A percentile compares a stretch with the other conserved stretches of the same genome.
These are phyloP conservation scores for Polytolypa hystricis DNA, from an alignment of 2,329 filamentous ascomycete genomes.

Conservation along the genomic window DNA sequence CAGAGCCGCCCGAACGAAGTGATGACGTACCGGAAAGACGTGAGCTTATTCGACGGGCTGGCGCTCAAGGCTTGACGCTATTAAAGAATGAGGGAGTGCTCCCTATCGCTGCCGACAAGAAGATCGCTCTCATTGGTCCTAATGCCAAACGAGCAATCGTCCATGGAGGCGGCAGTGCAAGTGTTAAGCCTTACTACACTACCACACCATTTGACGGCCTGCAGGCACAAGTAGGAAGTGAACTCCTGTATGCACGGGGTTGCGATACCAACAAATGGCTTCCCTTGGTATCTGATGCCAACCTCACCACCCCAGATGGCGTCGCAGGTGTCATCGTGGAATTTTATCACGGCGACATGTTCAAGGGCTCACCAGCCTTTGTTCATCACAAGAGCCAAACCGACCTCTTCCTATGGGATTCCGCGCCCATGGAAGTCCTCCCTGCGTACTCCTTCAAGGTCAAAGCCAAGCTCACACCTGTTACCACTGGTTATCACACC, in stretches of 20 bases:
- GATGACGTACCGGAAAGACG: slow-evolving; percentile 45
- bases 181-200: slow-evolving; percentile 20
- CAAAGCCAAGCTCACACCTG: slow-evolving; percentile 42
- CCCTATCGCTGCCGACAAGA: slow-evolving; percentile 30
- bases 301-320: slow-evolving; percentile 33
- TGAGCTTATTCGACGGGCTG: slow-evolving; percentile 47
- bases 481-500: slow-evolving; percentile 44
- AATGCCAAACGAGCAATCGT: slow-evolving; percentile 24
- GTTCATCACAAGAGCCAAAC: slow-evolving; percentile 21
- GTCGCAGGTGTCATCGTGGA: slow-evolving; percentile 43
- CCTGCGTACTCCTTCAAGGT: slow-evolving; percentile 42
- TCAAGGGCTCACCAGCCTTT: slow-evolving; percentile 36
- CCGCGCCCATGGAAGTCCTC: slow-evolving; percentile 33
- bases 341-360: slow-evolving; percentile 39
- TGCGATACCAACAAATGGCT: slow-evolving; percentile 48
- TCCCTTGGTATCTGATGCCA: slow-evolving; percentile 39
- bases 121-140: slow-evolving; percentile 32
- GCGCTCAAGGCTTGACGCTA: slow-evolving; percentile 52
- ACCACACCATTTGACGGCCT: slow-evolving; percentile 16
- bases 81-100: slow-evolving; percentile 54
- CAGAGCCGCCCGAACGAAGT: slow-evolving; percentile 28
- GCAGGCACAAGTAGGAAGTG: neutral
- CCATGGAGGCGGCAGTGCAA: slow-evolving; percentile 47
- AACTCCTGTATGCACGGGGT: slow-evolving; percentile 38
- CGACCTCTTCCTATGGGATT: slow-evolving; percentile 34